These are phyloP conservation scores for Pyrenopolyporus hunteri DNA, from an alignment of 495 filamentous ascomycete species.

Conservation along the genomic window DNA sequence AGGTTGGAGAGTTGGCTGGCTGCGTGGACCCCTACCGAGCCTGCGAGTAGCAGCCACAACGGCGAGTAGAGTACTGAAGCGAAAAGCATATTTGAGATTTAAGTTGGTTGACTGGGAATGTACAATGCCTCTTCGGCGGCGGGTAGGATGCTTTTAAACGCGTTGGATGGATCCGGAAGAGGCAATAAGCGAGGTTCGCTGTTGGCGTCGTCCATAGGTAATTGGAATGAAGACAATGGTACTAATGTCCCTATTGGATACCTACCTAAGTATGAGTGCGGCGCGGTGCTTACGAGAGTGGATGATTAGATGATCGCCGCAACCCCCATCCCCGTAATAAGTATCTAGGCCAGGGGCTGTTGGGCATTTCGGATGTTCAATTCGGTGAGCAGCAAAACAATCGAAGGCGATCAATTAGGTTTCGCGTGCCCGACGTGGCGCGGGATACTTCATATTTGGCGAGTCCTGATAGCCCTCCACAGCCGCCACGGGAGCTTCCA, in stretches of 20 bases:
- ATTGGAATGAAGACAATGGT: slow-evolving; percentile 4
- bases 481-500: slow-evolving; percentile 91
- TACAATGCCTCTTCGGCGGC: neutral
- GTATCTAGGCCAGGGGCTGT: too few species aligned
- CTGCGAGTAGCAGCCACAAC: slow-evolving; percentile 9
- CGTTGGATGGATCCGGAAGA: neutral
- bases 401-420: too few species aligned
- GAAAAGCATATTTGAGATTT: slow-evolving; percentile 13
- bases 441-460: slow-evolving; percentile 52
- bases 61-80: neutral
- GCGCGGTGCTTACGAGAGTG: too few species aligned
- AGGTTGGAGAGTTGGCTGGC: neutral
- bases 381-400: too few species aligned
- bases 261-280: too few species aligned
- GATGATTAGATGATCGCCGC: too few species aligned
- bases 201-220: neutral
- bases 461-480: slow-evolving; percentile 70
- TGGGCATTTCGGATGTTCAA: too few species aligned
- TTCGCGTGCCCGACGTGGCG: too few species aligned
- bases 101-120: neutral
- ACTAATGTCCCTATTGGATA: neutral
- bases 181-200: neutral
- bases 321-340: too few species aligned
- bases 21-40: neutral
- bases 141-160: neutral